A percentile compares a stretch with the other conserved stretches of the same genome.
Conservation (phyloP, 2,329 filamentous ascomycete species). For the Calcarisporium arbuscula region DNA sequence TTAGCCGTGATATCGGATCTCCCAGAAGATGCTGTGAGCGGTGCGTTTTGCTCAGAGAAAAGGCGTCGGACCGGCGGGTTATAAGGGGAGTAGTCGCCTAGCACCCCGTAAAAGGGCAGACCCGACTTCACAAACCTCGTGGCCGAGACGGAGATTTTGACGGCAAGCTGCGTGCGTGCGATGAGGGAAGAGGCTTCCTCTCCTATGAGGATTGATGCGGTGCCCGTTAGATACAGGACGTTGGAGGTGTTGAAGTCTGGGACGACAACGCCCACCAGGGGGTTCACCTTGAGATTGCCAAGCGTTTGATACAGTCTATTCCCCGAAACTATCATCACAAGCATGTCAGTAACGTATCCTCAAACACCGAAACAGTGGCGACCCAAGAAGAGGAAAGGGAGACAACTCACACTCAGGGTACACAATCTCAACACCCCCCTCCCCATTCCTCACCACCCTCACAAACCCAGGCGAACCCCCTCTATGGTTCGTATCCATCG, state of each 20-base stretch:
- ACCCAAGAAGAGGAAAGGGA: not conserved
- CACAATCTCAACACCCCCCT: conserved; percentile 43
- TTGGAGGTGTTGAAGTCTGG: conserved; percentile 69
- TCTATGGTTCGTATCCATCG: conserved; percentile 81
- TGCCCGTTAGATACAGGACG: conserved; percentile 69
- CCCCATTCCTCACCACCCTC: conserved; percentile 55
- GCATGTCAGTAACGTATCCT: conserved; percentile 1
- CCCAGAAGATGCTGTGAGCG: conserved; percentile 7
- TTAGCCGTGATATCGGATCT: conserved; percentile 36
- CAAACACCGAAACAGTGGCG: no score
- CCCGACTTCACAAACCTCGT: conserved; percentile 58
- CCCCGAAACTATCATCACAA: conserved; percentile 50
- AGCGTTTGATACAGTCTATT: conserved; percentile 80
- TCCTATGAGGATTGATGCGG: conserved; percentile 59
- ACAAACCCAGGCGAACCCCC: conserved; percentile 72
- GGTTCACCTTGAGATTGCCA: conserved; percentile 66
- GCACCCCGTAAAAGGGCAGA: conserved; percentile 59
- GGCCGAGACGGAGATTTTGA: conserved; percentile 58
- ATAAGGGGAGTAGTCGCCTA: conserved; percentile 63
- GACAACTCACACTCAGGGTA: conserved; percentile 65
- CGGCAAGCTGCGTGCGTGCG: conserved; percentile 64
- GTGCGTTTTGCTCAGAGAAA: conserved; percentile 42
- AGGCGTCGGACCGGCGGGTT: conserved; percentile 68
- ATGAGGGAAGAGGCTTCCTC: conserved; percentile 55
- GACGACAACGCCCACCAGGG: conserved; percentile 62